phyloP scores from a whole-genome alignment of 2,329 filamentous ascomycete species.

The Aschersonia sp. region DNA sequence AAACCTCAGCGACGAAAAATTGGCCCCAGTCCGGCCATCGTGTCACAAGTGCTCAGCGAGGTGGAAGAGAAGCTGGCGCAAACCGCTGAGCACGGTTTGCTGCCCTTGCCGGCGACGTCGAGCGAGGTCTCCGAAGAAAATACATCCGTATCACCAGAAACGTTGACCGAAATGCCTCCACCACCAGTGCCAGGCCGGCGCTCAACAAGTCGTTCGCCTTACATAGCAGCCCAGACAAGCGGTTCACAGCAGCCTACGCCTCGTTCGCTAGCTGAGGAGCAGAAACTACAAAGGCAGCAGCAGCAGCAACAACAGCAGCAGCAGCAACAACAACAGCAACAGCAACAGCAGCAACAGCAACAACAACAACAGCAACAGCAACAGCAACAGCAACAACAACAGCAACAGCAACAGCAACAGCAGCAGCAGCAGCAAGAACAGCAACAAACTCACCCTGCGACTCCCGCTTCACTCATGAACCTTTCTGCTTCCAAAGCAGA shows the following conservation, averaged over 20 bases:
- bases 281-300: conserved; percentile 2
- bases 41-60: conserved; percentile 39
- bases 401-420: conserved; percentile 3
- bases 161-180: conserved; percentile 50
- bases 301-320: conserved; percentile 2
- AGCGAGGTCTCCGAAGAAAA: conserved; percentile 48
- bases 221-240: conserved; percentile 40
- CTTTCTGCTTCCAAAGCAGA: conserved; percentile 42
- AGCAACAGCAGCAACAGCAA: conserved; percentile 1
- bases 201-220: conserved; percentile 53
- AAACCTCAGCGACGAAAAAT: conserved; percentile 47
- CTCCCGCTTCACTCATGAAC: conserved; percentile 79
- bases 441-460: conserved; percentile 49
- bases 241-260: conserved; percentile 11
- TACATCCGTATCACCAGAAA: conserved; percentile 49
- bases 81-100: conserved; percentile 20
- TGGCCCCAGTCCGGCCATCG: conserved; percentile 37
- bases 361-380: conserved; percentile 3
- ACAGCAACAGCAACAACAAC: conserved; percentile 3
- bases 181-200: conserved; percentile 51
- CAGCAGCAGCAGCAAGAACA: conserved; percentile 2
- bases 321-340: conserved; percentile 3
- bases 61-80: conserved; percentile 26
- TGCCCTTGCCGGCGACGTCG: conserved; percentile 21
- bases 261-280: conserved; percentile 3